These are phyloP conservation scores for Pyrenochaeta sp. DNA, from an alignment of 2,329 filamentous ascomycete species.

Conservation along the genomic window DNA sequence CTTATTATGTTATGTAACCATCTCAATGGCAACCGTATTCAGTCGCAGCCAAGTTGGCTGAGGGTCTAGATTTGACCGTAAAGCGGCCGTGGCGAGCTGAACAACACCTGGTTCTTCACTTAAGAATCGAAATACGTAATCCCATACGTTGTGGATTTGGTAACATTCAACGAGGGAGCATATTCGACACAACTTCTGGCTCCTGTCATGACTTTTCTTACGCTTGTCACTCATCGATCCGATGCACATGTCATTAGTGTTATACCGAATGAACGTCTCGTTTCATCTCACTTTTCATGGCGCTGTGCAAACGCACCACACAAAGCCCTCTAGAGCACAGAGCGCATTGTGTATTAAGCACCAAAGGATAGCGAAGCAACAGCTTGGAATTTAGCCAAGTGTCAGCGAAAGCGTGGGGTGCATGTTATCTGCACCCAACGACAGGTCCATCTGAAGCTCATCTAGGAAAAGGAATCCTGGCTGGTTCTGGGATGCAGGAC, in stretches of 20 bases:
- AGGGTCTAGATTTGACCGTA: background rate
- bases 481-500: conserved; percentile 11
- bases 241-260: background rate
- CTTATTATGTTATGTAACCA: background rate
- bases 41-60: too few relatives aligned
- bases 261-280: background rate
- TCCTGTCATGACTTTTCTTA: background rate
- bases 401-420: conserved; percentile 21
- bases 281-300: background rate
- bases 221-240: background rate
- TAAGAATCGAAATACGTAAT: background rate
- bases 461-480: conserved; percentile 16
- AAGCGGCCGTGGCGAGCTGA: background rate
- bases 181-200: background rate
- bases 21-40: background rate
- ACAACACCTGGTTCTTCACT: background rate
- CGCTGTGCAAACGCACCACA: background rate
- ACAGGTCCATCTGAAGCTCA: conserved; percentile 15
- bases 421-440: conserved; percentile 4
- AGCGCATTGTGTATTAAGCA: background rate
- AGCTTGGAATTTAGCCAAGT: conserved; percentile 12
- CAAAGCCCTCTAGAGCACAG: background rate
- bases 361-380: background rate
- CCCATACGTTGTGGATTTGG: background rate
- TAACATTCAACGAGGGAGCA: background rate